Evolutionary conservation across 1,139 yeast genomes (phyloP).

Genomic region (Diutina siamensis): DNA sequence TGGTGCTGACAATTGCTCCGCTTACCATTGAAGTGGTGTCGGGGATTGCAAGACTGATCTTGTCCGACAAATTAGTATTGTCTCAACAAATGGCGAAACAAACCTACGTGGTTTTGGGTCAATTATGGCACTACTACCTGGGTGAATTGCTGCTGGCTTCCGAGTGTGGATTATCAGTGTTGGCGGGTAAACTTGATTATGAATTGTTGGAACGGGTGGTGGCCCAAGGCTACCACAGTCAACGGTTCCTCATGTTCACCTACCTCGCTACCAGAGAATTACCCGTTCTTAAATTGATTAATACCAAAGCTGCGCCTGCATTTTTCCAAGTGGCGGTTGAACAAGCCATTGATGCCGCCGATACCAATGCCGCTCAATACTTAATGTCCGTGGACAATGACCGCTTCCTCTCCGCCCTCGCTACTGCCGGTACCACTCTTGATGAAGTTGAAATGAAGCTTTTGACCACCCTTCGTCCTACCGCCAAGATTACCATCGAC

Average conservation of each 20-base stretch:
- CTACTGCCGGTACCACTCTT: neutral
- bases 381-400: neutral
- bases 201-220: neutral
- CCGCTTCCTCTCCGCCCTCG: neutral
- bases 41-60: conserved; percentile 63
- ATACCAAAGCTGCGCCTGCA: neutral
- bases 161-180: neutral
- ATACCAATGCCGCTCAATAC: neutral
- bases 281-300: neutral
- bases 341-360: neutral
- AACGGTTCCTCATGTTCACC: conserved; percentile 2
- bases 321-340: neutral
- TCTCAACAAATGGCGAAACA: conserved; percentile 14
- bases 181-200: neutral
- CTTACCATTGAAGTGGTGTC: conserved; percentile 49
- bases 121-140: conserved; percentile 26
- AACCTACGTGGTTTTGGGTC: conserved; percentile 30
- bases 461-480: conserved; percentile 1
- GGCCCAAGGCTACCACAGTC: neutral
- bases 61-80: conserved; percentile 14
- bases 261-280: conserved; percentile 1
- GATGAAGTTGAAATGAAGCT: conserved; percentile 2
- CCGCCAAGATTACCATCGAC: neutral
- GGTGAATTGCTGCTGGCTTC: conserved; percentile 9
- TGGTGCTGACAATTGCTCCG: conserved; percentile 51